A percentile compares a stretch with the other conserved stretches of the same genome.
These are phyloP conservation scores for Physcomitrellopsis africana DNA, from an alignment of 225 moss, liverwort and hornwort species.

Conservation along the genomic window DNA sequence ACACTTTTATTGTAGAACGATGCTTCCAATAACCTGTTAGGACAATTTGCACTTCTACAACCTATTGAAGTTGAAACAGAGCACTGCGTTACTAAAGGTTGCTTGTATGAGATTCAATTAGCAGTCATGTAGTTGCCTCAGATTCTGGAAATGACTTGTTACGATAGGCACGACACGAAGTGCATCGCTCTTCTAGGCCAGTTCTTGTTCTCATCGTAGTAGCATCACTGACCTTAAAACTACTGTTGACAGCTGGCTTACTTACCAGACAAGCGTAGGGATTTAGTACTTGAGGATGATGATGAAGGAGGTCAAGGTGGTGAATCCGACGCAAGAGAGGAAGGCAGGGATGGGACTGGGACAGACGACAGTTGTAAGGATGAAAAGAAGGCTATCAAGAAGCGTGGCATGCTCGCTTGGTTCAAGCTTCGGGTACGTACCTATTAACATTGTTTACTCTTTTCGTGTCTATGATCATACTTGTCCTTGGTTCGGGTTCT, in stretches of 20 bases:
- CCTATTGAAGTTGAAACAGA: slow-evolving; percentile 15
- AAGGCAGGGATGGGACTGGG: slow-evolving; percentile 66
- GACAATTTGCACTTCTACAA: slow-evolving; percentile 19
- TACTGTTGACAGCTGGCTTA: slow-evolving; percentile 80
- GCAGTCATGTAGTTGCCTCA: slow-evolving; percentile 14
- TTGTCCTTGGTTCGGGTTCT: slow-evolving; percentile 3
- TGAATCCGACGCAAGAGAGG: slow-evolving; percentile 65
- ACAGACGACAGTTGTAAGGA: slow-evolving; percentile 79
- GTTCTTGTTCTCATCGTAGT: slow-evolving; percentile 13
- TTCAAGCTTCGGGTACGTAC: slow-evolving; percentile 83
- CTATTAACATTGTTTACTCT: not conserved
- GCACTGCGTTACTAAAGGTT: slow-evolving; percentile 9
- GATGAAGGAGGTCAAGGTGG: slow-evolving; percentile 74
- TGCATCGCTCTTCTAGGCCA: slow-evolving; percentile 7
- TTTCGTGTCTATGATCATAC: slow-evolving; percentile 4
- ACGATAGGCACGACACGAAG: not conserved
- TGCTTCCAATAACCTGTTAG: not conserved
- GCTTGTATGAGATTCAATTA: slow-evolving; percentile 11
- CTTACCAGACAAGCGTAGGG: slow-evolving; percentile 93
- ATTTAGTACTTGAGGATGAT: slow-evolving; percentile 82
- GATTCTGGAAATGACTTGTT: slow-evolving; percentile 11
- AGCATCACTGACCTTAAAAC: slow-evolving; percentile 20
- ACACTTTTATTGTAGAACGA: slow-evolving; percentile 1
- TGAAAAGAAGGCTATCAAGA: slow-evolving; percentile 96
- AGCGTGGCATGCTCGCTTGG: slow-evolving; percentile 98